Conservation (phyloP, 1,139 yeast species). For the Taphrina confusa region DNA sequence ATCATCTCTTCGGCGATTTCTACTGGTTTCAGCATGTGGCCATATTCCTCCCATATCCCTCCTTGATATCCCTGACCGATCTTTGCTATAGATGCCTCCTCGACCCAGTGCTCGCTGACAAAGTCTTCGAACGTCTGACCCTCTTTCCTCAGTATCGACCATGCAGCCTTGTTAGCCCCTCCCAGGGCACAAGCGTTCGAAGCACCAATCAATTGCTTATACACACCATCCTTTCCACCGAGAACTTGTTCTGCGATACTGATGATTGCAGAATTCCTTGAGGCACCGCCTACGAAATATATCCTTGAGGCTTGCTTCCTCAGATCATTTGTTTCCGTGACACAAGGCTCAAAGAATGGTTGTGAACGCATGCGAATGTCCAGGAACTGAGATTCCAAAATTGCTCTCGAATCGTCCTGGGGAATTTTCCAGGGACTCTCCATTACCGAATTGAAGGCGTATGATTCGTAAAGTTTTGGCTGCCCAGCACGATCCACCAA, state of each 20-base stretch:
- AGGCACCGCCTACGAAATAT: conserved; percentile 86
- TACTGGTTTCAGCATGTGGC: conserved; percentile 33
- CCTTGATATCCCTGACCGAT: conserved; percentile 38
- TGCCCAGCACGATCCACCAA: conserved; percentile 42
- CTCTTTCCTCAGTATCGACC: conserved; percentile 53
- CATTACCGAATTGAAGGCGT: conserved; percentile 1
- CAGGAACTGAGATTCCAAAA: conserved; percentile 82
- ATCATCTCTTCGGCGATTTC: conserved; percentile 31
- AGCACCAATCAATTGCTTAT: conserved; percentile 59
- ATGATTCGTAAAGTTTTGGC: not conserved
- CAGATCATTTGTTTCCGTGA: not conserved
- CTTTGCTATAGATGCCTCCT: conserved; percentile 47
- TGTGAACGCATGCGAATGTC: conserved; percentile 79
- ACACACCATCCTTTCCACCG: conserved; percentile 65
- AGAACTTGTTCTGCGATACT: conserved; percentile 68
- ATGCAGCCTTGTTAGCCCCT: conserved; percentile 86
- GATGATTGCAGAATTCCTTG: conserved; percentile 68
- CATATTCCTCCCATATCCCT: conserved; percentile 40
- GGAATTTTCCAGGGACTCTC: conserved; percentile 49
- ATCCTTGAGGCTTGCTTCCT: conserved; percentile 49
- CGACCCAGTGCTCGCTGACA: conserved; percentile 53
- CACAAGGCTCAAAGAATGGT: conserved; percentile 57
- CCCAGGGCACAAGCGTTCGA: conserved; percentile 93
- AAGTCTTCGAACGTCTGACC: conserved; percentile 47
- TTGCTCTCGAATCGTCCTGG: conserved; percentile 71